Evolutionary conservation across 2,329 filamentous ascomycete genomes (phyloP), one percentile per base, ranked within the genome.

Genomic region (Colletotrichum tabaci): DNA sequence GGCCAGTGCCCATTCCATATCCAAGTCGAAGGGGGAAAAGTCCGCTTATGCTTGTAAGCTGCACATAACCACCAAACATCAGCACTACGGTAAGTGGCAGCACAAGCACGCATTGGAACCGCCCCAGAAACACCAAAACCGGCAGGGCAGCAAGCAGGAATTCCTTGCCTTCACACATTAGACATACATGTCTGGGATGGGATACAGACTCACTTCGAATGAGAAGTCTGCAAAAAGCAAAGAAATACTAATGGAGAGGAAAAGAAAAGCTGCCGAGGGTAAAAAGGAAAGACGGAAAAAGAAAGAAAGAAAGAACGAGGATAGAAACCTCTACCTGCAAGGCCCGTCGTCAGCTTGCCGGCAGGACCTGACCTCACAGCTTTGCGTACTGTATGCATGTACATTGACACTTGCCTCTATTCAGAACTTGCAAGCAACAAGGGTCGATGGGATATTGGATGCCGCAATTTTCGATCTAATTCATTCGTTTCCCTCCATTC

Each of bases 391-490:
- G 30, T 35, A 35, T 35, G 30, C 9, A 35, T 57, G 49, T 46
- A 50, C 42, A 61, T 49, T 21, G 16, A 47, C 68, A 68, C 65
- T 64, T 71, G 68, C 53, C 58, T 67, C 64, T 55, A 64, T 71
- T 71, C 65, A 71, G 68, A 71, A 55, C 65, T 68, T 68, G 52
- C 68, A 71, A 68, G 68, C 65, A 71, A 68, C 68, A 71, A 68
- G 68, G 68, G 58, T 68, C 60, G 65, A 49, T 44, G 18, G 18
- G 46, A 71, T 53, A 63, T 64, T 71, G 38, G 60, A 42, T 30
- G 40, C 49, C 52, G 47, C 61, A 52, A 35, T 63, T 10, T 15
- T 61, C n/a, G 46, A 61, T 50, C 40, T 15, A 23, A 21, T 42
- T 21, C 23, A 4, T n/a, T 38, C 38, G 26, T 44, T 49, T 23